Conservation (phyloP, 169 alveolate genomes). For the Perkinsus marinus region DNA sequence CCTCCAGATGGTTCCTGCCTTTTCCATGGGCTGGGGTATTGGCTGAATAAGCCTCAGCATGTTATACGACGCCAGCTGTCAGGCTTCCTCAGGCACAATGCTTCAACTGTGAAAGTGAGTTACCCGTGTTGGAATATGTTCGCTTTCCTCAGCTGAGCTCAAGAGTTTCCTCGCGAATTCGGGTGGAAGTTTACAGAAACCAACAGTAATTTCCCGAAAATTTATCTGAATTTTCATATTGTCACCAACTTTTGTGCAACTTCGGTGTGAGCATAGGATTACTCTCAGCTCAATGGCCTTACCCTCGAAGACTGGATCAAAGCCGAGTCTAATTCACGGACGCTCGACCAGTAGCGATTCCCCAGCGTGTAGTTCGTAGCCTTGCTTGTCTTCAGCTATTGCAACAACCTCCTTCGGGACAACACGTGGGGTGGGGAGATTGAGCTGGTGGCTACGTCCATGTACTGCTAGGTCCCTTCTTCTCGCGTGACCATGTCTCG, state of each 20-base stretch:
- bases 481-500: neutral
- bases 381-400: neutral
- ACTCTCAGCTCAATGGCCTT: neutral
- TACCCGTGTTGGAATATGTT: too few species aligned
- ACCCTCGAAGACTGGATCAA: neutral
- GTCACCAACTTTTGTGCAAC: too few species aligned
- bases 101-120: neutral
- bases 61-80: neutral
- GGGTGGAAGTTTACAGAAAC: too few species aligned
- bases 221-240: too few species aligned
- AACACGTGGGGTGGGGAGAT: neutral
- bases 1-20: neutral
- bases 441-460: neutral
- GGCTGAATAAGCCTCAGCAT: neutral
- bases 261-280: too few species aligned
- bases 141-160: too few species aligned
- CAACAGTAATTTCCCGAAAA: too few species aligned
- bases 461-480: neutral
- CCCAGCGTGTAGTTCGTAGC: neutral
- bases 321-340: neutral
- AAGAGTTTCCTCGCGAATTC: too few species aligned
- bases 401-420: neutral
- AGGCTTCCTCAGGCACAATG: neutral
- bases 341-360: neutral
- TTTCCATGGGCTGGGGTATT: neutral